Conservation (phyloP, 2,329 filamentous ascomycete species). For the Allantophomopsis lycopodina region DNA sequence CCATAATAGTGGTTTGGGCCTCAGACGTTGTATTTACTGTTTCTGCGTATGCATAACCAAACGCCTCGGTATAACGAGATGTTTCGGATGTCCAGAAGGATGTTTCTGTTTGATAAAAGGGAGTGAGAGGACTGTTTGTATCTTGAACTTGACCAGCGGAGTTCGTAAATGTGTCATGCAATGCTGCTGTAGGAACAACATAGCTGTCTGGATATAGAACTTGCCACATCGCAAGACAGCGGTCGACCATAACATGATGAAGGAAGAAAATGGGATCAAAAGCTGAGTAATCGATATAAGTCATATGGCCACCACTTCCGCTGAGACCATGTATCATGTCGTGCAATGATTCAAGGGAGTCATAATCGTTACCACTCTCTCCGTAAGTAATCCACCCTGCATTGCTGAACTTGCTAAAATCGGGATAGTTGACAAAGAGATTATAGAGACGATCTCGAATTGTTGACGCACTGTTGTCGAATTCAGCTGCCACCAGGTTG, state of each 20-base stretch:
- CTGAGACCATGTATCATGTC: conserved; percentile 49
- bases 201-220: conserved; percentile 54
- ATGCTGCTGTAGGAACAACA: conserved; percentile 40
- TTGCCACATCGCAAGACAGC: conserved; percentile 65
- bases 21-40: conserved; percentile 16
- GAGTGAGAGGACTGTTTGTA: conserved; percentile 42
- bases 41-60: conserved; percentile 66
- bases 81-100: conserved; percentile 56
- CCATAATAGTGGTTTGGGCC: conserved; percentile 24
- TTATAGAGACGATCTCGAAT: conserved; percentile 52
- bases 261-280: conserved; percentile 72
- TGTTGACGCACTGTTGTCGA: conserved; percentile 36
- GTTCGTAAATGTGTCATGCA: conserved; percentile 44
- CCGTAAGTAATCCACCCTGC: conserved; percentile 43
- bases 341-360: conserved; percentile 53
- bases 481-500: conserved; percentile 33
- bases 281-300: conserved; percentile 55
- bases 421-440: conserved; percentile 51
- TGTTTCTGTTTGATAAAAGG: conserved; percentile 47
- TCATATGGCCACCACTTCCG: conserved; percentile 50
- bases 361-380: conserved; percentile 28
- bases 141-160: conserved; percentile 37
- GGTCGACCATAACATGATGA: conserved; percentile 63
- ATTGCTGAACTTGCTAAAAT: conserved; percentile 58
- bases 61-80: conserved; percentile 40